A percentile compares a stretch with the other conserved stretches of the same genome.
Conservation (phyloP, 2,329 filamentous ascomycete genomes). For the Nothophaeocryptopus gaeumannii region DNA sequence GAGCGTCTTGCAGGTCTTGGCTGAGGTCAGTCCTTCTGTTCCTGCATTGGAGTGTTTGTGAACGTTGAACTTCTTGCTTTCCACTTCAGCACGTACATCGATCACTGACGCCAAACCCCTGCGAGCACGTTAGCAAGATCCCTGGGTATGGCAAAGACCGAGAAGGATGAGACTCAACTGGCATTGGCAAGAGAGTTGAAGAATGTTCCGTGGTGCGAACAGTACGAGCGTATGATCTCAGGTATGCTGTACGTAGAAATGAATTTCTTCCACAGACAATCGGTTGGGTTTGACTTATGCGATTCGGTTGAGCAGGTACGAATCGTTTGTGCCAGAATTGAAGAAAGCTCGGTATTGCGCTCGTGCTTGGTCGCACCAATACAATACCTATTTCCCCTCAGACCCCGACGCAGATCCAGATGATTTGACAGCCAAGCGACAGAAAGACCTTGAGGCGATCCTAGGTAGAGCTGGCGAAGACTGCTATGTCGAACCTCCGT, state of each 20-base stretch:
- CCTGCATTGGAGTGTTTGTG: too few relatives aligned
- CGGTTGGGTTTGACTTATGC: background rate
- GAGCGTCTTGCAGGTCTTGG: too few relatives aligned
- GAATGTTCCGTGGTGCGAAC: conserved; percentile 57
- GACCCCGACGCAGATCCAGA: conserved; percentile 12
- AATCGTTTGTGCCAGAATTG: conserved; percentile 50
- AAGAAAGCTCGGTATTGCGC: conserved; percentile 53
- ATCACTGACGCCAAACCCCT: too few relatives aligned
- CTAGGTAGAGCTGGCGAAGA: conserved; percentile 27
- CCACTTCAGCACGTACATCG: too few relatives aligned
- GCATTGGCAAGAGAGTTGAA: conserved; percentile 48
- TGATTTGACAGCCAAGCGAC: conserved; percentile 7
- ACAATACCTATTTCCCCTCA: conserved; percentile 55
- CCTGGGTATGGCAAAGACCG: conserved; percentile 27
- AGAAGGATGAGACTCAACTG: conserved; percentile 46
- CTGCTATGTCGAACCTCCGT: conserved; percentile 59
- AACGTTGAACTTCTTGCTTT: too few relatives aligned
- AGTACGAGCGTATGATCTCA: conserved; percentile 64
- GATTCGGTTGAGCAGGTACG: conserved; percentile 33
- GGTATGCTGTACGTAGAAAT: conserved; percentile 50
- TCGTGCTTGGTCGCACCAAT: conserved; percentile 56
- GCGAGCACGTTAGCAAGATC: too few relatives aligned
- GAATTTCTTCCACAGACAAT: background rate
- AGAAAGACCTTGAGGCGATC: conserved; percentile 12
- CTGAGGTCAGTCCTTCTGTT: too few relatives aligned